Percentiles rank a stretch among this genome's conserved stretches.
These are phyloP conservation scores for Fusarium lateritium DNA, from an alignment of 2,329 filamentous ascomycete species.

Conservation along the genomic window DNA sequence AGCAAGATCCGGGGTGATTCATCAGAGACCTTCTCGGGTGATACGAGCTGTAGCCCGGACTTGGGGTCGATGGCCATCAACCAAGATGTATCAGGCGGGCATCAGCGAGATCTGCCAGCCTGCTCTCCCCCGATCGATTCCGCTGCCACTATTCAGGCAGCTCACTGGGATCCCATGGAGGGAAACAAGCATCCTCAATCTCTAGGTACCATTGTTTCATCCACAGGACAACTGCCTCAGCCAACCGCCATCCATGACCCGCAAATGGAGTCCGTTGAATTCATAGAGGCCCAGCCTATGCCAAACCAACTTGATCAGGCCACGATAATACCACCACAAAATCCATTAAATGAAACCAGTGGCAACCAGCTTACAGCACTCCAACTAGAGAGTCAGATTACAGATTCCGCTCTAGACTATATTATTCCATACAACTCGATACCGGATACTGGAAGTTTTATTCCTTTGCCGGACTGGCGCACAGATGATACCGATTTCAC, in stretches of 20 bases:
- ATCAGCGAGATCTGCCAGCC: background rate
- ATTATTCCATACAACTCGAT: no score
- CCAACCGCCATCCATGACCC: fast-evolving
- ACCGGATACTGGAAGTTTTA: background rate
- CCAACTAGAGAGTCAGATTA: background rate
- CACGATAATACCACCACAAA: background rate
- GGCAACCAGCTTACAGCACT: background rate
- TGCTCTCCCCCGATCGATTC: background rate
- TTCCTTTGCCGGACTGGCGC: background rate
- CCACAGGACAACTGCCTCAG: background rate
- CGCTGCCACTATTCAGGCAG: background rate
- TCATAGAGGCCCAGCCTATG: background rate
- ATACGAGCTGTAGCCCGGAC: background rate
- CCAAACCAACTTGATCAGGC: background rate
- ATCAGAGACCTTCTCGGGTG: fast-evolving
- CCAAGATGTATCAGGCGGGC: background rate
- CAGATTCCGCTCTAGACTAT: no score
- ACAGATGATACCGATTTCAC: background rate
- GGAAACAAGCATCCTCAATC: fast-evolving
- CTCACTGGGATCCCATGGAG: background rate
- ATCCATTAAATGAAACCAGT: background rate
- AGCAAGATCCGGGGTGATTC: background rate
- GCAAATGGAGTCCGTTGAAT: background rate
- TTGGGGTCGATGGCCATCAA: background rate
- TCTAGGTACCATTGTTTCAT: background rate